Conservation (phyloP, 2,329 filamentous ascomycete species). For the Penicillium sp. region DNA sequence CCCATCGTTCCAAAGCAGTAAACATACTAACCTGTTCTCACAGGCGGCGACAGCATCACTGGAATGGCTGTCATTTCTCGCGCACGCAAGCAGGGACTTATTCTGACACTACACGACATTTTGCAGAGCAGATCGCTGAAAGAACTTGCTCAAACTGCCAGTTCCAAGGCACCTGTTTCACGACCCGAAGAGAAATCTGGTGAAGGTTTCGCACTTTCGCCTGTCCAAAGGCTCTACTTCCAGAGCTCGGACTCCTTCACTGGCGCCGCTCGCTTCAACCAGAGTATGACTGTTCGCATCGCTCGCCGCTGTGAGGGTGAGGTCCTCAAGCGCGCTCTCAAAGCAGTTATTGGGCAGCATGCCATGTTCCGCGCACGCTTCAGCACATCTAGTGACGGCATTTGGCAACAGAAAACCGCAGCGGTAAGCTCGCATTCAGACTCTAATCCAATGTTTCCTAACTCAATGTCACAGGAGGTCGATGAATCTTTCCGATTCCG, state of each 20-base stretch:
- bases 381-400: conserved; percentile 15
- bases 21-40: conserved; percentile 10
- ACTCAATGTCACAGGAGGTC: conserved; percentile 27
- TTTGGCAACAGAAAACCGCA: conserved; percentile 29
- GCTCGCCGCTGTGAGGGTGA: conserved; percentile 24
- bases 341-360: conserved; percentile 31
- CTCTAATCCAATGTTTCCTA: not conserved
- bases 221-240: conserved; percentile 36
- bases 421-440: conserved; percentile 17
- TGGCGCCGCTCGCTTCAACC: conserved; percentile 31
- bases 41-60: conserved; percentile 41
- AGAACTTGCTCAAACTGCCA: conserved; percentile 29
- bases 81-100: conserved; percentile 36
- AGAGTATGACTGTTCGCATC: conserved; percentile 35
- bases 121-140: conserved; percentile 34
- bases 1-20: not conserved
- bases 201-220: conserved; percentile 32
- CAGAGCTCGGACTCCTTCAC: conserved; percentile 21
- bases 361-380: conserved; percentile 37
- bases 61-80: conserved; percentile 40
- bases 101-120: conserved; percentile 34
- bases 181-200: conserved; percentile 27
- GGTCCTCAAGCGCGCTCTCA: conserved; percentile 27
- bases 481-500: conserved; percentile 34
- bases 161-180: conserved; percentile 13